A percentile compares a stretch with the other conserved stretches of the same genome.
Conservation (phyloP, 2,329 filamentous ascomycete species). For the Epichloe brachyelytri region DNA sequence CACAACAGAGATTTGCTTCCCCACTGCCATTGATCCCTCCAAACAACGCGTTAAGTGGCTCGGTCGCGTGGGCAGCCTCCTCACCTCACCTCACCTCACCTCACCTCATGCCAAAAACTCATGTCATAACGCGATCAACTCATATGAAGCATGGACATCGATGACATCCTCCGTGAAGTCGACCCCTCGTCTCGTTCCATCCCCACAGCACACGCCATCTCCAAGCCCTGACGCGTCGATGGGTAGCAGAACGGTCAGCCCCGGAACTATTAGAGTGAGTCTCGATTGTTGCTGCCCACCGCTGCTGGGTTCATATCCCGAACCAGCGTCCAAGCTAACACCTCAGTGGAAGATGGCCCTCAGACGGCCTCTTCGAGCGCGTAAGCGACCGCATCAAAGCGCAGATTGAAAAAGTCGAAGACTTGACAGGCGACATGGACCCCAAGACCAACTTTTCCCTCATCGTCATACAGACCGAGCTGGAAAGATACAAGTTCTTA, state of each 20-base stretch:
- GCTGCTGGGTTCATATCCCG: too few relatives aligned
- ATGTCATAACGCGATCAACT: neutral
- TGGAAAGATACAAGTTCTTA: slow-evolving; percentile 87
- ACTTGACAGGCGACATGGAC: slow-evolving; percentile 74
- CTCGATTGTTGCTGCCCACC: too few relatives aligned
- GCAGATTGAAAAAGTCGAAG: slow-evolving; percentile 60
- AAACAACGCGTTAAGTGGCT: too few relatives aligned
- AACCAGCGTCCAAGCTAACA: neutral
- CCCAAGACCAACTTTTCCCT: slow-evolving; percentile 85
- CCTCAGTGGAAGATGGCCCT: slow-evolving; percentile 41
- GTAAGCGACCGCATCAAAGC: slow-evolving; percentile 58
- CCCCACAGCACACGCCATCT: slow-evolving; percentile 57
- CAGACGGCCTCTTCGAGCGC: slow-evolving; percentile 66
- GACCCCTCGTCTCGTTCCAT: slow-evolving; percentile 44
- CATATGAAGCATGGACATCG: slow-evolving; percentile 51
- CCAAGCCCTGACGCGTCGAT: slow-evolving; percentile 78
- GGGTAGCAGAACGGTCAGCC: slow-evolving; percentile 82
- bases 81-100: neutral
- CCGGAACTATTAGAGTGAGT: slow-evolving; percentile 75
- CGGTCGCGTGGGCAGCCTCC: too few relatives aligned
- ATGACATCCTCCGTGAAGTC: slow-evolving; percentile 66
- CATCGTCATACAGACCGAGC: slow-evolving; percentile 91
- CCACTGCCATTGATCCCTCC: neutral
- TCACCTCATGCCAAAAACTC: neutral
- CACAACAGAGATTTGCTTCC: too few relatives aligned